phyloP scores from a whole-genome alignment of 768 basidiomycete genomes.

The Tricholoma matsutake region DNA sequence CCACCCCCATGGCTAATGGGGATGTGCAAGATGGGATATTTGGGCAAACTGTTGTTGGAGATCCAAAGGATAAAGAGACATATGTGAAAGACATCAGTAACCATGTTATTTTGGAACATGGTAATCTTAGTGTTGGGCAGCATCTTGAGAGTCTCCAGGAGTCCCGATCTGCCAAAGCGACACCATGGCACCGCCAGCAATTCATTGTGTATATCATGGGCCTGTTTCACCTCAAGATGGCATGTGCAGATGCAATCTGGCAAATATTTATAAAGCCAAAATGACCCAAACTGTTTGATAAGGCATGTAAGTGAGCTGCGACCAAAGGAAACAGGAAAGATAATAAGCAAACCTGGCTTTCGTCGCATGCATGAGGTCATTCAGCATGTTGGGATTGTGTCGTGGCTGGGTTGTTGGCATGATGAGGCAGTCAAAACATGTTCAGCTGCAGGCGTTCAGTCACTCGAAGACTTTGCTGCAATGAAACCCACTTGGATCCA shows the following conservation, averaged over 20 bases:
- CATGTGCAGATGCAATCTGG: slow-evolving; percentile 25
- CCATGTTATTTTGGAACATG: background rate
- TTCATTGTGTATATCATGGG: slow-evolving; percentile 19
- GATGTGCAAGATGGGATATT: no score
- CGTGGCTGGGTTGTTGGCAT: slow-evolving; percentile 29
- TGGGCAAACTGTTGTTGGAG: no score
- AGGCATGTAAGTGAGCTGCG: slow-evolving; percentile 15
- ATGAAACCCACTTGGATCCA: no score
- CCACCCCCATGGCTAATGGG: no score
- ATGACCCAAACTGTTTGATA: slow-evolving; percentile 17
- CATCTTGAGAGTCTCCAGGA: slow-evolving; percentile 4
- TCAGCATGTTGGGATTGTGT: slow-evolving; percentile 24
- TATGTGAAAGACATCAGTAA: no score
- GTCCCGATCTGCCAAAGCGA: slow-evolving; percentile 11
- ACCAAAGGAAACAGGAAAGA: slow-evolving; percentile 31
- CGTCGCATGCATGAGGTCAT: slow-evolving; percentile 34
- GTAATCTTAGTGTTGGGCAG: slow-evolving; percentile 16
- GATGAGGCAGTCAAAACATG: background rate
- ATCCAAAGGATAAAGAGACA: no score
- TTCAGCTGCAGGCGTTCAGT: slow-evolving; percentile 9
- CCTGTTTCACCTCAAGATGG: slow-evolving; percentile 25
- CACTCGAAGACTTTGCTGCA: background rate
- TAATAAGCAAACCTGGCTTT: slow-evolving; percentile 31
- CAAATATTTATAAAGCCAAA: slow-evolving; percentile 14
- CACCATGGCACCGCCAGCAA: slow-evolving; percentile 13